Conservation (phyloP, 805 yeast species). For the Candida odintsovae region DNA sequence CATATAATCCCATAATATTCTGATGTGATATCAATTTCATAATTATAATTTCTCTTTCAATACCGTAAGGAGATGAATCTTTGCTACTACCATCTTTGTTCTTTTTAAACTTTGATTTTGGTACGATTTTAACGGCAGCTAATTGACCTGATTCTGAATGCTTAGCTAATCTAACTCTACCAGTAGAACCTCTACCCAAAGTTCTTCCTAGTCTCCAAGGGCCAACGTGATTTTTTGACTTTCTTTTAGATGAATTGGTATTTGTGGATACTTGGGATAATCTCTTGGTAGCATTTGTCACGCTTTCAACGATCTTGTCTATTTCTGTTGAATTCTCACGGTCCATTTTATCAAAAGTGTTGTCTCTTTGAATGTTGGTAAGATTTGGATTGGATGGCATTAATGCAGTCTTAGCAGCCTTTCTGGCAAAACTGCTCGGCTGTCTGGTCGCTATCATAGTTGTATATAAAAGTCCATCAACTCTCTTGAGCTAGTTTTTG, state of each 20-base stretch:
- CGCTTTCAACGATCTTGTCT: constrained; percentile 25
- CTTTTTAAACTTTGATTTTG: constrained; percentile 61
- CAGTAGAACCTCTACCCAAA: constrained; percentile 94
- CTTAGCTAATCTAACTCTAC: constrained; percentile 88
- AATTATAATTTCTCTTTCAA: constrained; percentile 78
- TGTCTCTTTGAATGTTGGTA: constrained; percentile 30
- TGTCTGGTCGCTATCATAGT: not conserved
- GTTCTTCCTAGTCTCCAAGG: constrained; percentile 97
- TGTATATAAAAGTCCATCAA: not conserved
- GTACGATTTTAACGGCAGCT: constrained; percentile 96
- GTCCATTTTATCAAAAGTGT: not conserved
- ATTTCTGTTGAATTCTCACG: constrained; percentile 15
- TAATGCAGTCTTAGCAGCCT: constrained; percentile 22
- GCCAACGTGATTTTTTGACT: constrained; percentile 46
- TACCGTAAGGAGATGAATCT: constrained; percentile 72
- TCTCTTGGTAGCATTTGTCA: constrained; percentile 26
- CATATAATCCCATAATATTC: constrained; percentile 72
- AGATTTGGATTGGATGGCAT: constrained; percentile 15
- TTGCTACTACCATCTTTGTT: constrained; percentile 29
- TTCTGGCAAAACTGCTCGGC: constrained; percentile 17
- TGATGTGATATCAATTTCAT: constrained; percentile 79
- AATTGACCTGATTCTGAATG: constrained; percentile 78
- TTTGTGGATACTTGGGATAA: constrained; percentile 24
- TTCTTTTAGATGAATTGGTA: constrained; percentile 25
- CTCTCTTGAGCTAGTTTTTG: not conserved